Percentiles rank a stretch among this genome's conserved stretches.
These are phyloP conservation scores for Penicillium verrucosum DNA, from an alignment of 2,329 filamentous ascomycete species.

Conservation along the genomic window DNA sequence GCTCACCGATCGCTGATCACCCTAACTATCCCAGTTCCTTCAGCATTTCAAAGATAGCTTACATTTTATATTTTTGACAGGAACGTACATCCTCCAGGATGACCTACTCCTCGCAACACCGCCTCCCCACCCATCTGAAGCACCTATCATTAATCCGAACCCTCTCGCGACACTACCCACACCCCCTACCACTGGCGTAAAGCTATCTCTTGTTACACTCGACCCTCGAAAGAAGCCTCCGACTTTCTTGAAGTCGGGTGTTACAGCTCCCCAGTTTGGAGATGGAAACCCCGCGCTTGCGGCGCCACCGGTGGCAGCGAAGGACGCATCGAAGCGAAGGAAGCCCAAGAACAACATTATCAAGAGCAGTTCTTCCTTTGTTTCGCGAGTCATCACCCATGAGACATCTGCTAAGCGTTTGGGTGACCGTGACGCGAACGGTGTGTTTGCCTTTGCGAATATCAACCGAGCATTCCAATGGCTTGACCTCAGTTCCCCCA, in stretches of 20 bases:
- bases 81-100: slow-evolving; percentile 86
- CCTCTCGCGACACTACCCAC: slow-evolving; percentile 81
- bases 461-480: slow-evolving; percentile 95
- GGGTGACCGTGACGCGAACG: slow-evolving; percentile 72
- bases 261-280: slow-evolving; percentile 67
- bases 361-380: slow-evolving; percentile 98
- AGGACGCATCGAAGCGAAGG: slow-evolving; percentile 67
- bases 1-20: neutral
- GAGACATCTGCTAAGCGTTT: slow-evolving; percentile 76
- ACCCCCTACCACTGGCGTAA: slow-evolving; percentile 81
- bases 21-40: neutral
- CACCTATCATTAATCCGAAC: slow-evolving; percentile 81
- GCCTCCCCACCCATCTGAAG: slow-evolving; percentile 91
- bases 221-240: slow-evolving; percentile 55
- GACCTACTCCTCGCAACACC: slow-evolving; percentile 90
- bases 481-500: slow-evolving; percentile 75
- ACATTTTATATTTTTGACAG: slow-evolving; percentile 46
- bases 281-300: slow-evolving; percentile 76
- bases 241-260: slow-evolving; percentile 42
- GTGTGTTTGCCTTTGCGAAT: slow-evolving; percentile 88
- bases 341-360: slow-evolving; percentile 98
- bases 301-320: slow-evolving; percentile 54
- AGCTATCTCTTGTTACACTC: slow-evolving; percentile 72
- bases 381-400: slow-evolving; percentile 91
- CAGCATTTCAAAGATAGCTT: slow-evolving; percentile 8